Conservation (phyloP, 257 asterid species). For the Cinchona pubescens region DNA sequence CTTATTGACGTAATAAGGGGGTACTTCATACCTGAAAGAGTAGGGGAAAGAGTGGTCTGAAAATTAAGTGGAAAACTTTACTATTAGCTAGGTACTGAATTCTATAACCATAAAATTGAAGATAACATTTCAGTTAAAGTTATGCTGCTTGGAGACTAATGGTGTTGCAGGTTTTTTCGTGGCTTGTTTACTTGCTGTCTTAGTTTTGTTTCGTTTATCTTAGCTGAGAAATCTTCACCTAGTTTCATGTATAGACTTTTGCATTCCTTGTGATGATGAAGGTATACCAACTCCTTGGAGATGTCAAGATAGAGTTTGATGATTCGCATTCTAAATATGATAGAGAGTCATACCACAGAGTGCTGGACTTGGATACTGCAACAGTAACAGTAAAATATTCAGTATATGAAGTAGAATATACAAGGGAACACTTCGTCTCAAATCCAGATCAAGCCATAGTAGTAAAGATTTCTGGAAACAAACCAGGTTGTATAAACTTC, state of each 20-base stretch:
- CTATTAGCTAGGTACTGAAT: neutral
- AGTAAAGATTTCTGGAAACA: conserved; percentile 53
- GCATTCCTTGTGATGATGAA: conserved; percentile 20
- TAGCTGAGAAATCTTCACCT: neutral
- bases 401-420: conserved; percentile 37
- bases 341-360: conserved; percentile 53
- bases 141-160: conserved; percentile 3
- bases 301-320: conserved; percentile 58
- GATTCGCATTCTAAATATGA: conserved; percentile 42
- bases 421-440: conserved; percentile 61
- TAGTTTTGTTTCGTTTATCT: neutral
- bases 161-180: neutral
- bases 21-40: neutral
- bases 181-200: neutral
- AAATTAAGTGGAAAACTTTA: neutral
- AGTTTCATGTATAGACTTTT: neutral
- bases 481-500: conserved; percentile 47
- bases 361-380: conserved; percentile 77
- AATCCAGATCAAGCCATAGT: conserved; percentile 65
- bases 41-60: neutral
- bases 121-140: neutral
- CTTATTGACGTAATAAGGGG: neutral
- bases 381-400: conserved; percentile 56
- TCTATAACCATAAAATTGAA: neutral
- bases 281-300: conserved; percentile 88